Evolutionary conservation across 352 stramenopile genomes (phyloP), one percentile per base, ranked within the genome.

Genomic region (Thraustochytrium sp.): DNA sequence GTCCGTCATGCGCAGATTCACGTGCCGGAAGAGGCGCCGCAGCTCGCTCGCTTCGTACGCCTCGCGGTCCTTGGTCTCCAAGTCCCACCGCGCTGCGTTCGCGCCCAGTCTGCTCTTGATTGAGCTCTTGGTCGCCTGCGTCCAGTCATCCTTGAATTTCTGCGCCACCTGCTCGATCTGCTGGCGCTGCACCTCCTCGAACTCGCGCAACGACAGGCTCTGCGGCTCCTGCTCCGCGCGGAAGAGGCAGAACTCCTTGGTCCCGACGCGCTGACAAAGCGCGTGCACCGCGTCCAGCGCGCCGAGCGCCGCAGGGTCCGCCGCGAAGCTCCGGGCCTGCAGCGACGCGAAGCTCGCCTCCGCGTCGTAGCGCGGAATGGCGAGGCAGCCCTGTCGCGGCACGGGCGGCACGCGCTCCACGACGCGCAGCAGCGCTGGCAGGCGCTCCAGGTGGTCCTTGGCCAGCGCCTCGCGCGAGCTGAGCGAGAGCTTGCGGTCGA

Each of bases 1-100:
- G 74, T 92, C 89, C 56, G 91, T 85, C 89, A 92, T 92, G 40
- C 88, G 89, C 46, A 93, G 90, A 74, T 93, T 92, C 0, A 93
- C 59, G 62, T 82, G 82, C 16, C 34, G 54, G 31, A 92, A 84
- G 72, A 92, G 89, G 36, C 88, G 74, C 3, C 76, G 61, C 16
- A 92, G 85, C 77, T 93, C 92, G 61, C 64, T 87, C 59, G 89
- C 89, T 23, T 85, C 75, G 59, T 92, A 93, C n/a, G 90, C 86
- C 59, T 91, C 87, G 23, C 86, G 77, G 76, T 87, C 90, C 23
- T 48, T 82, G 84, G 92, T 88, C 21, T 92, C 85, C 0, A 93
- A 72, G 87, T 92, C 92, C 82, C 90, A 92, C 82, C 68, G 26
- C 68, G 85, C 90, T 11, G 65, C 48, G 21, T 86, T 11, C 18